Base-by-base conservation (phyloP, 2,329 filamentous ascomycete genomes). In the Microdochium trichocladiopsis region DNA sequence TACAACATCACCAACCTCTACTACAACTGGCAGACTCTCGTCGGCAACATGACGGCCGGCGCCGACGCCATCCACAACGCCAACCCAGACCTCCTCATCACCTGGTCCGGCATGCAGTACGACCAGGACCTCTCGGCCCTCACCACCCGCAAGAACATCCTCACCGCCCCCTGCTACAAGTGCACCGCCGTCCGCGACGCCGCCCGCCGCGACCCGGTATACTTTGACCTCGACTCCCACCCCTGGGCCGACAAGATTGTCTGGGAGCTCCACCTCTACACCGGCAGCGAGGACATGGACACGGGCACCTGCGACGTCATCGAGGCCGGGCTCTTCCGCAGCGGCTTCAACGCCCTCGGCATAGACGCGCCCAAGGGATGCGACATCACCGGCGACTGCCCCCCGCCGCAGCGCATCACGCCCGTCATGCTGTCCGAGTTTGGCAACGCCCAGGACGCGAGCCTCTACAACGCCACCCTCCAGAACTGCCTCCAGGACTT, bases 371-470 rank as follows among this genome's bases (percentile, higher is more conserved):
- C 75, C 57, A 2, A 72, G 62, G 67, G 69, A 59, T 62, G 74
- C 68, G 70, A 53, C 2, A 63, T 74, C 51, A 69, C 72, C 24
- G 58, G 61, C 2, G 65, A 66, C 16, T 71, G 71, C 21, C 59
- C 64, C 14, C 52, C 61, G 6, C 62, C 68, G 5, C 61, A 64
- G 45, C 75, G 74, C 36, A 61, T 68, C 25, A 74, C 75, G 52
- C 74, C 74, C 2, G 73, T 76, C 3, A 65, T 76, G n/a, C 59
- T 76, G 53, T 71, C 71, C 21, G 74, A 76, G 61, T 76, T 75
- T 50, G 74, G 74, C 2, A 73, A 76, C 54, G 62, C 60, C 22
- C 73, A 77, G 57, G 69, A 73, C 49, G 57, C 57, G 1, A 65
- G 62, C 49, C 56, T 76, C 23, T 68, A 75, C 58, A 70, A 71